phyloP scores from a whole-genome alignment of 352 stramenopile genomes.

The Phytophthora hibernalis region DNA sequence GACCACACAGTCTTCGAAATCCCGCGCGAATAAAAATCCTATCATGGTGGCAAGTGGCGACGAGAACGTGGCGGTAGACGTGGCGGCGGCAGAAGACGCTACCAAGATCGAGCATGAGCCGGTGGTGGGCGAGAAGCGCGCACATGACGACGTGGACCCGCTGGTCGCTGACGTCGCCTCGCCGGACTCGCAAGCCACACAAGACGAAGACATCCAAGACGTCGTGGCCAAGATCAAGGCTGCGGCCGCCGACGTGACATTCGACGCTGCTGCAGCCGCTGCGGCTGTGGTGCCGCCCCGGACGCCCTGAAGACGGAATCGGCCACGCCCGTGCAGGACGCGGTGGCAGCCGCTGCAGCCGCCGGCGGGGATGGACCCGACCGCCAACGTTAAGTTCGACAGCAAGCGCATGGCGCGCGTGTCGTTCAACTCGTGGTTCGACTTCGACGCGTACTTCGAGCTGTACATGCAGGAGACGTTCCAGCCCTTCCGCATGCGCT shows the following conservation, averaged over 20 bases:
- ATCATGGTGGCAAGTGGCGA: slow-evolving; percentile 41
- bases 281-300: slow-evolving; percentile 22
- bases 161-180: slow-evolving; percentile 39
- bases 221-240: slow-evolving; percentile 78
- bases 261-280: slow-evolving; percentile 40
- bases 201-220: slow-evolving; percentile 65
- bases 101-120: slow-evolving; percentile 27
- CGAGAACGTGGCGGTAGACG: slow-evolving; percentile 21
- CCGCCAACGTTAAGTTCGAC: slow-evolving; percentile 57
- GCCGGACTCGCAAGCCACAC: slow-evolving; percentile 55
- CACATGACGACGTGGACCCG: slow-evolving; percentile 22
- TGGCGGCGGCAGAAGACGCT: slow-evolving; percentile 23
- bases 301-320: slow-evolving; percentile 32
- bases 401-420: slow-evolving; percentile 87
- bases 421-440: slow-evolving; percentile 89
- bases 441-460: slow-evolving; percentile 89
- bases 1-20: slow-evolving; percentile 36
- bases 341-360: slow-evolving; percentile 24
- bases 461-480: slow-evolving; percentile 91
- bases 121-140: slow-evolving; percentile 49
- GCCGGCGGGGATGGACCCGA: slow-evolving; percentile 27
- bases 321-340: slow-evolving; percentile 33
- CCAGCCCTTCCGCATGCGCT: slow-evolving; percentile 89
- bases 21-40: slow-evolving; percentile 20
- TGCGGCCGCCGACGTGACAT: slow-evolving; percentile 39